Conservation (phyloP, 75 land plant genomes). For the Sequoiadendron giganteum region DNA sequence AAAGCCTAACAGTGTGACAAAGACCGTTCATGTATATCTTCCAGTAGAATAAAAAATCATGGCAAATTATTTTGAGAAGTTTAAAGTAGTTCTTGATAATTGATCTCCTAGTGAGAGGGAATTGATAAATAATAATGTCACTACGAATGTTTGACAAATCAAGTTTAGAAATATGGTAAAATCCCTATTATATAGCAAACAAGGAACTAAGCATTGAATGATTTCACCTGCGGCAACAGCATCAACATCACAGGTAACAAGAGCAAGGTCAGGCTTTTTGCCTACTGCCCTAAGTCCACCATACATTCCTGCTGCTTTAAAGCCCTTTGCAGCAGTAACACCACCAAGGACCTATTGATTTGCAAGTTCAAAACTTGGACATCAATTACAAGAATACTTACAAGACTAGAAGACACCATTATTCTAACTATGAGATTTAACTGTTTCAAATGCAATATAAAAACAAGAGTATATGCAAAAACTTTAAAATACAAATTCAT, state of each 20-base stretch:
- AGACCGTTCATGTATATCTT: background rate
- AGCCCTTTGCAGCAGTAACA: constrained; percentile 91
- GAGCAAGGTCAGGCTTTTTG: constrained; percentile 89
- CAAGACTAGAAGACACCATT: background rate
- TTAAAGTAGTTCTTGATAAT: background rate
- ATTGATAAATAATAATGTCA: background rate
- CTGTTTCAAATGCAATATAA: background rate
- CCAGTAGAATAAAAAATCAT: background rate
- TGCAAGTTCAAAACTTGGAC: background rate
- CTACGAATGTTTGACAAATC: constrained; percentile 5
- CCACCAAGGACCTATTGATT: constrained; percentile 78
- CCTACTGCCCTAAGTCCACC: constrained; percentile 82
- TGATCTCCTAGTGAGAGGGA: background rate
- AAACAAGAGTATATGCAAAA: background rate
- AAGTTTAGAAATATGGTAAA: background rate
- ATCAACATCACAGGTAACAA: constrained; percentile 86
- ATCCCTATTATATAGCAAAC: background rate
- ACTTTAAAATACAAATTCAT: background rate
- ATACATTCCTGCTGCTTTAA: constrained; percentile 86
- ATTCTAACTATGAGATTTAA: background rate
- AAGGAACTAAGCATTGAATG: background rate
- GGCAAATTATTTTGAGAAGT: background rate
- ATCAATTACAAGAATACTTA: background rate
- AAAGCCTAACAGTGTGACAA: background rate
- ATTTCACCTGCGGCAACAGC: constrained; percentile 78